Base-by-base conservation (phyloP, 345 rosid genomes). In the Moricandia moricandioides region DNA sequence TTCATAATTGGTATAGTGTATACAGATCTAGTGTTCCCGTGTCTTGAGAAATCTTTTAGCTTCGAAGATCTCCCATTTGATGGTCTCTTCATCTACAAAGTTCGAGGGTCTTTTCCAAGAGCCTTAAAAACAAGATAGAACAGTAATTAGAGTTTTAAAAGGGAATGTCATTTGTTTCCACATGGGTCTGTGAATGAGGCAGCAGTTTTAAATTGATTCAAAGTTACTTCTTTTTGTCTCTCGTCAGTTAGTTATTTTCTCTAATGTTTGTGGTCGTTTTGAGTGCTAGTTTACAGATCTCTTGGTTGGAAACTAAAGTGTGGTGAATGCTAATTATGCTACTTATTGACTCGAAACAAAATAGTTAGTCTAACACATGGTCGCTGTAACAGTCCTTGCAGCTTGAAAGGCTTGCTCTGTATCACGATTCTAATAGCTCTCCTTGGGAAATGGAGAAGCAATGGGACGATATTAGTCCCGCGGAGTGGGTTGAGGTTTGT, bases 401-500 rank as follows among this genome's bases (percentile, higher is more conserved):
- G 59, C 92, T 95, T 68, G 90, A 88, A 83, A 95, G 98, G 81
- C 94, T 95, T 81, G 97, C 98, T 37, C 65, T 92, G 73, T 95
- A 95, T 84, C 99, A 95, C 78, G 96, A 95, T 84, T 86, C 91
- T 45, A 83, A 87, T 82, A 87, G 86, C 79, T 76, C 79, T 73
- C 98, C 89, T 18, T 95, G 98, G 99, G 86, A 80, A 78, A 87
- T 85, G 78, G 81, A 87, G 71, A 92, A 88, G 84, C 83, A 84
- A 71, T 95, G 99, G 99, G 98, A 90, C 71, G 91, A 89, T 82
- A 86, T 95, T 61, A 85, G 82, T 84, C 97, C 97, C 7, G 83
- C 79, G 63, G 97, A 92, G 72, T 95, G 99, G 99, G 77, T 89
- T 72, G 94, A 92, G 99, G 99, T 95, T 80, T 79, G 94, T 79